phyloP scores from a whole-genome alignment of 306 rosid species.

The Astragalus membranaceus region DNA sequence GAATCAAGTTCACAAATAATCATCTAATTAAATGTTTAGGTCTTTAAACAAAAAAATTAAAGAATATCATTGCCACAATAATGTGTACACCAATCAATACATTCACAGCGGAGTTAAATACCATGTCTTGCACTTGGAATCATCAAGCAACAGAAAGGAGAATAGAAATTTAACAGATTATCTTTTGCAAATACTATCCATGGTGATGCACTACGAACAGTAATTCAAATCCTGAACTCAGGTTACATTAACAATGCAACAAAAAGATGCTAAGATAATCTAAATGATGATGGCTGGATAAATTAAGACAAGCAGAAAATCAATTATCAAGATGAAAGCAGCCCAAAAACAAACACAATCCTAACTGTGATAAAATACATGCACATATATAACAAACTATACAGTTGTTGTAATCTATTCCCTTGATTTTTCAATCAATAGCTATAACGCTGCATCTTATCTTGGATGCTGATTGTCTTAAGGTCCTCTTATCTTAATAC shows the following conservation, averaged over 20 bases:
- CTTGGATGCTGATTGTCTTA: neutral
- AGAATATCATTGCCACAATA: neutral
- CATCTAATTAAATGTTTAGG: slow-evolving; percentile 9
- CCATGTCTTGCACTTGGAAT: slow-evolving; percentile 16
- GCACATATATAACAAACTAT: neutral
- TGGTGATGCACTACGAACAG: neutral
- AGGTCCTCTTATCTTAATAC: too few species aligned
- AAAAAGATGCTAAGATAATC: slow-evolving; percentile 14
- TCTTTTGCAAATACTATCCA: neutral
- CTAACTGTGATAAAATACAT: neutral
- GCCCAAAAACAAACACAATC: neutral
- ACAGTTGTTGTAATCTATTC: neutral
- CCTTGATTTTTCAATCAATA: neutral
- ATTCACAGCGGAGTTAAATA: neutral
- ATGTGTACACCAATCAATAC: neutral
- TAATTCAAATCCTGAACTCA: neutral
- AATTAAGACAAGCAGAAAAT: neutral
- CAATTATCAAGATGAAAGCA: neutral
- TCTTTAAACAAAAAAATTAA: neutral
- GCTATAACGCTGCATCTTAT: neutral
- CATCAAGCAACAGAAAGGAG: neutral
- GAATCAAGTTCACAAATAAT: slow-evolving; percentile 12
- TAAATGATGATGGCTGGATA: neutral
- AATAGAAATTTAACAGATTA: neutral
- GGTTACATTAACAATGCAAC: neutral